These are phyloP conservation scores for Phytophthora crassamura DNA, from an alignment of 352 stramenopile species.

Conservation along the genomic window DNA sequence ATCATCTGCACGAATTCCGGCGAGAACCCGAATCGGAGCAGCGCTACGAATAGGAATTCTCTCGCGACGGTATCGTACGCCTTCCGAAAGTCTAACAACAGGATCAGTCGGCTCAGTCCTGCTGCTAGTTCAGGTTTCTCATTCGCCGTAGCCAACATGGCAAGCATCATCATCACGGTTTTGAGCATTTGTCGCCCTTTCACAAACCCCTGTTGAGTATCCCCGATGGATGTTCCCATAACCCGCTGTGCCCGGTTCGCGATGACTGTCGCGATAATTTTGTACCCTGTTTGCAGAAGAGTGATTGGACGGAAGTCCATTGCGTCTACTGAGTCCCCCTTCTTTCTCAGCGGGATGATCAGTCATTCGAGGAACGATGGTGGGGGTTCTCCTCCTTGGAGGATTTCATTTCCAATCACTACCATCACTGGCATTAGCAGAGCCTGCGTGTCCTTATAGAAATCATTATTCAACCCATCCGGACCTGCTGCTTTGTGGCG, in stretches of 20 bases:
- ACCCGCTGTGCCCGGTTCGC: neutral
- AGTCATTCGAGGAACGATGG: neutral
- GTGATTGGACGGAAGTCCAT: constrained; percentile 12
- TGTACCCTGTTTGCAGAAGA: neutral
- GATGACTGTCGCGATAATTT: neutral
- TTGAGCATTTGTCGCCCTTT: neutral
- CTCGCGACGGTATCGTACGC: no score
- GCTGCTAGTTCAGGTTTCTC: neutral
- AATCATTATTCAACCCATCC: neutral
- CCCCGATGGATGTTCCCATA: neutral
- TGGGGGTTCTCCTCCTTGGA: neutral
- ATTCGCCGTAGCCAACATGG: neutral
- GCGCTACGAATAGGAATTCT: no score
- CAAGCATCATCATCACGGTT: constrained; percentile 3
- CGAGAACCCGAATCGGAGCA: no score
- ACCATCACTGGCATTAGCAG: neutral
- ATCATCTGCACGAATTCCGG: no score
- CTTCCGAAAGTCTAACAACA: neutral
- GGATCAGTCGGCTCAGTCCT: neutral
- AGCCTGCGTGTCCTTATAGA: neutral
- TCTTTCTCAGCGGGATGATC: constrained; percentile 3
- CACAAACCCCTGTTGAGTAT: constrained; percentile 6
- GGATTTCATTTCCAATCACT: neutral
- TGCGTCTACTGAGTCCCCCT: neutral
- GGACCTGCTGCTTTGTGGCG: constrained; percentile 2